Percentiles rank a stretch among this genome's conserved stretches.
phyloP scores from a whole-genome alignment of 345 rosid species.

The Streptanthus diversifolius region DNA sequence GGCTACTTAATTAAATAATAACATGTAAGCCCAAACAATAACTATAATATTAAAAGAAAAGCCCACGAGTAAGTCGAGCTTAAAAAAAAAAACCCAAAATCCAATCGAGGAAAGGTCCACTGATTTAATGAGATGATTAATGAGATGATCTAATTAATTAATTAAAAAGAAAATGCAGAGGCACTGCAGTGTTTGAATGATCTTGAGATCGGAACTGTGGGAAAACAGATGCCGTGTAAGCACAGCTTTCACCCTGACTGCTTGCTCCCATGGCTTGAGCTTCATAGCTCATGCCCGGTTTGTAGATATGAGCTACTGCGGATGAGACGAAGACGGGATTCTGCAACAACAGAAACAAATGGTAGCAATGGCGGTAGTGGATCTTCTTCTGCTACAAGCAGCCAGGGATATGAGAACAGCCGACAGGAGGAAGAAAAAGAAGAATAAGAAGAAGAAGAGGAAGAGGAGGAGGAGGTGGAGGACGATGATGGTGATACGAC shows the following conservation, averaged over 20 bases:
- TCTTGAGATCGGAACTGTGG: constrained; percentile 53
- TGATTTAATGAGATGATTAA: background rate
- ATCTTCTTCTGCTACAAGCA: constrained; percentile 22
- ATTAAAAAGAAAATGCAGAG: constrained; percentile 28
- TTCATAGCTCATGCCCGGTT: constrained; percentile 89
- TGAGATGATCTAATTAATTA: background rate
- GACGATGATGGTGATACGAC: background rate
- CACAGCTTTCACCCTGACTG: constrained; percentile 72
- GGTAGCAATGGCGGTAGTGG: constrained; percentile 30
- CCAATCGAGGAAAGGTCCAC: background rate
- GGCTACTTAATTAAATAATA: background rate
- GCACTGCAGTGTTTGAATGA: constrained; percentile 74
- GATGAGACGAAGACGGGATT: constrained; percentile 60
- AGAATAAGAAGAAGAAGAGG: background rate
- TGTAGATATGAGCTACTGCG: constrained; percentile 66
- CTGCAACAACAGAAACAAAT: constrained; percentile 30
- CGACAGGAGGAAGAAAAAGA: background rate
- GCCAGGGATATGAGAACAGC: background rate
- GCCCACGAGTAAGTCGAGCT: constrained; percentile 4
- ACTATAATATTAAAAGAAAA: background rate
- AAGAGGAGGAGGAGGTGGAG: background rate
- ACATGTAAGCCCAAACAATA: background rate
- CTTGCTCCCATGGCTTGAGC: constrained; percentile 83
- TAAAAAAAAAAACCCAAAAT: background rate
- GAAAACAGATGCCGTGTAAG: constrained; percentile 79